Conservation (phyloP, 306 rosid genomes). For the Sophora flavescens region DNA sequence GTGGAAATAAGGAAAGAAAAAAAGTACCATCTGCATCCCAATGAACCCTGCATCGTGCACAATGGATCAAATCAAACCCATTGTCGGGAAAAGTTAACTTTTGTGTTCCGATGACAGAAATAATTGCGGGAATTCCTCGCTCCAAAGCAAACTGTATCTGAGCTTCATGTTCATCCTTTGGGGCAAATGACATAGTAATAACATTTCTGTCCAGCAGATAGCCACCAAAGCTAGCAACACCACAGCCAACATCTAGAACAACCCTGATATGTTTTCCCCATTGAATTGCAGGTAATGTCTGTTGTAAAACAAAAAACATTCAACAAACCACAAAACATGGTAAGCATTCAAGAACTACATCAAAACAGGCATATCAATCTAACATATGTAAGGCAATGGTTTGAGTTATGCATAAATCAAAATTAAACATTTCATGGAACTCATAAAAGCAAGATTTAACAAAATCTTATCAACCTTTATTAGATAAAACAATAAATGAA, state of each 20-base stretch:
- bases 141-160: constrained; percentile 99
- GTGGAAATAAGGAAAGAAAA: constrained; percentile 21
- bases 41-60: constrained; percentile 97
- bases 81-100: constrained; percentile 77
- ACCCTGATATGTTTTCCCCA: constrained; percentile 89
- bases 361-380: constrained; percentile 8
- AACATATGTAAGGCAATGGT: not conserved
- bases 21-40: constrained; percentile 95
- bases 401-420: constrained; percentile 16
- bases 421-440: not conserved
- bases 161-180: constrained; percentile 99
- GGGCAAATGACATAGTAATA: constrained; percentile 95
- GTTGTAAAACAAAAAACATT: constrained; percentile 32
- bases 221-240: constrained; percentile 99
- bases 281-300: constrained; percentile 66
- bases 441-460: constrained; percentile 5
- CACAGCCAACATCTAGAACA: constrained; percentile 94
- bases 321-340: constrained; percentile 5
- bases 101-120: constrained; percentile 94
- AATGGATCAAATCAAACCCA: constrained; percentile 89
- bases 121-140: constrained; percentile 97
- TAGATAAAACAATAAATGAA: constrained; percentile 7
- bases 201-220: constrained; percentile 80
- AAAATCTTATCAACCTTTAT: not conserved
- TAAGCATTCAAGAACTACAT: constrained; percentile 32